Evolutionary conservation across 2,329 filamentous ascomycete genomes (phyloP), one percentile per base, ranked within the genome.

Genomic region (Penicillium sp.): DNA sequence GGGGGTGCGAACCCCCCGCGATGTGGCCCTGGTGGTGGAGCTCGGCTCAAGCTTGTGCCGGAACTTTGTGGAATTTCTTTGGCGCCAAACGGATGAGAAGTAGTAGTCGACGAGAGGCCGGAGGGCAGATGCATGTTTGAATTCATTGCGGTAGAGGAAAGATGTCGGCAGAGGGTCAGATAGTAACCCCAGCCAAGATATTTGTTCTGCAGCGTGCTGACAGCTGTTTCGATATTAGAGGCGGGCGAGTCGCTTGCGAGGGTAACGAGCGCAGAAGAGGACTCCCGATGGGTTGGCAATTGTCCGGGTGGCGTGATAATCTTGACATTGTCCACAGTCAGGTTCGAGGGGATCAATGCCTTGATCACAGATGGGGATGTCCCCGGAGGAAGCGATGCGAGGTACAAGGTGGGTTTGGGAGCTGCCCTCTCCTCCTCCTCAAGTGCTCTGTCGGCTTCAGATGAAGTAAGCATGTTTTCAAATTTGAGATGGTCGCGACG

Each of bases 181-280:
- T 92, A 88, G 76, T 88, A 91, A 5, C 92, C 92, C 70, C 85
- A 91, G 16, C 92, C 92, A 16, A 96, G 78, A 70, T 97, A 96
- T 62, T 83, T 85, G 61, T 94, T 92, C 69, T 95, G 90, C 32
- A 96, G 76, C 4, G 83, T 76, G 68, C 86, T 93, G 50, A 96
- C 89, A 0, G 87, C 84, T 4, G 85, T 81, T 67, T 97, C 92
- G 52, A 97, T 92, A 55, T 95, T 90, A 24, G 87, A 89, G 0
- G 88, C 89, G 0, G 91, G 85, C 0, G 91, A 94, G 61, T 94
- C 90, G 56, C 89, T 86, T 1, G 89, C 86, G 31, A 96, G 76
- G 0, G 89, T 92, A 44, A 94, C 88, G 64, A 96, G 90, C 5
- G 91, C 91, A 16, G 89, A 82, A 34, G 85, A 82, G 2, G 87